Evolutionary conservation across 2,329 filamentous ascomycete species (phyloP).

Genomic region (Seiridium cupressi): DNA sequence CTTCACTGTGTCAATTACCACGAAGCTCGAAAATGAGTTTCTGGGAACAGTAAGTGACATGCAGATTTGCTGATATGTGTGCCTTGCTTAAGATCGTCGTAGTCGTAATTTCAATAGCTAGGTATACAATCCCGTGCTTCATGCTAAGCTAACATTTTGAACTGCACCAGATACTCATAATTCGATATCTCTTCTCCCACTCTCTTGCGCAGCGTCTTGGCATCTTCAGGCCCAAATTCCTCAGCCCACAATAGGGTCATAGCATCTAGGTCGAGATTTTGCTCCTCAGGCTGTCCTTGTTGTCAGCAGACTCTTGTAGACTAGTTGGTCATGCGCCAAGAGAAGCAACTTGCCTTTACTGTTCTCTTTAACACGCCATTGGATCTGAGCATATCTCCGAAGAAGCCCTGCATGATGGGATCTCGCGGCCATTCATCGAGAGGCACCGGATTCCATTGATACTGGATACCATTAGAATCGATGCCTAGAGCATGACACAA

Average conservation of each 20-base stretch:
- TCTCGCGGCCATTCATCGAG: background rate
- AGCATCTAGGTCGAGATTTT: background rate
- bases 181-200: background rate
- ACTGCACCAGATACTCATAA: background rate
- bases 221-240: background rate
- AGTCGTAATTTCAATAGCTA: too few species aligned
- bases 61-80: too few species aligned
- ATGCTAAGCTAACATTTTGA: background rate
- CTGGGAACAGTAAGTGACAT: too few species aligned
- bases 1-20: too few species aligned
- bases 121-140: background rate
- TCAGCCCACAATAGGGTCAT: background rate
- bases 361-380: background rate
- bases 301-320: too few species aligned
- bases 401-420: background rate
- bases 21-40: too few species aligned
- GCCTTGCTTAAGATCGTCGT: too few species aligned
- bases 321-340: too few species aligned
- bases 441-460: background rate
- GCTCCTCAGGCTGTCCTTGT: background rate
- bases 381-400: background rate
- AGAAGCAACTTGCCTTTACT: background rate
- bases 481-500: background rate
- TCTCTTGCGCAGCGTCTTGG: background rate
- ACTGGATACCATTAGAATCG: background rate